Evolutionary conservation across 768 basidiomycete species (phyloP).

Genomic region (Mrakia gelida): DNA sequence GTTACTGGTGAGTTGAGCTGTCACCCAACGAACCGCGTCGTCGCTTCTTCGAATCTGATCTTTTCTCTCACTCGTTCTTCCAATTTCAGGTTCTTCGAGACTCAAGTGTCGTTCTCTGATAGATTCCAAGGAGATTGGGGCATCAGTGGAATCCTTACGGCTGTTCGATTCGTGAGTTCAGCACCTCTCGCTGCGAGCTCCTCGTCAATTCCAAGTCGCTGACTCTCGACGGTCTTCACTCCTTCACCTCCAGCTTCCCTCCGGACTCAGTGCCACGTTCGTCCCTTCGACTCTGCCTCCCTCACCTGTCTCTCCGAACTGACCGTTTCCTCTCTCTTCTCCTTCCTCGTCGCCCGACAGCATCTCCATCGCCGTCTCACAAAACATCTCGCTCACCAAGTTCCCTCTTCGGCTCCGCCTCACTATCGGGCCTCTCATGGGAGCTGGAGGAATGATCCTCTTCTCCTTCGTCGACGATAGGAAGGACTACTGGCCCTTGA

Average conservation of each 20-base stretch:
- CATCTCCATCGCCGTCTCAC: not conserved
- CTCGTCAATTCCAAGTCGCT: no score
- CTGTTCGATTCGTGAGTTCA: not conserved
- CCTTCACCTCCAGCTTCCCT: no score
- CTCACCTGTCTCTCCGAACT: not conserved
- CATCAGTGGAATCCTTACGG: not conserved
- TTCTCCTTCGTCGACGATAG: not conserved
- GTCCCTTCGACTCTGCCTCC: not conserved
- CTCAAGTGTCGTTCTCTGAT: not conserved
- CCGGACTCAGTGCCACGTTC: no score
- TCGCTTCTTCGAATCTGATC: no score
- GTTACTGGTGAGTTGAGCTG: conserved; percentile 37
- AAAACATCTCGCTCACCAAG: not conserved
- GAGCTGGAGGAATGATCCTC: not conserved
- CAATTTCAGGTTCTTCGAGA: not conserved
- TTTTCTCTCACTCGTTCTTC: not conserved
- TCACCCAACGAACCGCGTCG: no score
- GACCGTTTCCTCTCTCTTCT: not conserved
- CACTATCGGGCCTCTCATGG: not conserved
- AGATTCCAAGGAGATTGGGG: not conserved
- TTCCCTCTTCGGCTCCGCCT: conserved; percentile 6
- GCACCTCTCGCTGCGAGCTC: no score
- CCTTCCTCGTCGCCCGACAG: not conserved
- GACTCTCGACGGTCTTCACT: no score
- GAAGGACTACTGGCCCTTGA: conserved; percentile 5